Evolutionary conservation across 2,329 filamentous ascomycete species (phyloP).

Genomic region (Chaetomium strumarium): DNA sequence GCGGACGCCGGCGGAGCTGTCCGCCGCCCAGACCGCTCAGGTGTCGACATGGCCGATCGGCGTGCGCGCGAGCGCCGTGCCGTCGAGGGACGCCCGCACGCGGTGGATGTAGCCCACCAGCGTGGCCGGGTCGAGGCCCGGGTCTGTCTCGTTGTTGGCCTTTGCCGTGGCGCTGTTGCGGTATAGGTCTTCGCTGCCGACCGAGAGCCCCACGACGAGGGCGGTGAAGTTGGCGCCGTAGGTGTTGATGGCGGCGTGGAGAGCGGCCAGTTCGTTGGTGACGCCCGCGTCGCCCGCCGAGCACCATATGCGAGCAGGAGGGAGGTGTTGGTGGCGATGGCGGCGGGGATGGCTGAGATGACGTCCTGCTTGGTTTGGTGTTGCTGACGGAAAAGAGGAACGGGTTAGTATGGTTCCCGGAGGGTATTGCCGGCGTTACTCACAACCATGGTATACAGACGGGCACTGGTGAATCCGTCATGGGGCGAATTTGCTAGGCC

Average conservation of each 20-base stretch:
- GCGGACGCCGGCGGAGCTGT: not conserved
- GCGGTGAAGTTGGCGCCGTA: constrained; percentile 62
- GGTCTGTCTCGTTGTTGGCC: not conserved
- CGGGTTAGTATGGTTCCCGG: not conserved
- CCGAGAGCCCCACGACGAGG: constrained; percentile 79
- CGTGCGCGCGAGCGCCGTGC: not conserved
- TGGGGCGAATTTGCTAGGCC: constrained; percentile 57
- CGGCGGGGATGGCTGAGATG: constrained; percentile 72
- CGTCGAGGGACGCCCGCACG: not conserved
- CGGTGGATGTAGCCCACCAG: not conserved
- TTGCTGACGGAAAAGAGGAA: constrained; percentile 43
- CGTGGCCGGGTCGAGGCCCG: not conserved
- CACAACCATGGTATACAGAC: constrained; percentile 69
- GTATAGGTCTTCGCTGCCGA: constrained; percentile 10
- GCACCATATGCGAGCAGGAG: constrained; percentile 78
- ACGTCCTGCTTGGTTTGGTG: constrained; percentile 56
- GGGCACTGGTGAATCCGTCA: constrained; percentile 56
- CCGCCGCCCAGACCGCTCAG: not conserved
- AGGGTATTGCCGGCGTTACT: constrained; percentile 19
- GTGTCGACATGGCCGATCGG: constrained; percentile 1
- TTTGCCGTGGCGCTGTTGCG: not conserved
- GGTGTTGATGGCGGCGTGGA: constrained; percentile 60
- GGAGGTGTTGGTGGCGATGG: constrained; percentile 70
- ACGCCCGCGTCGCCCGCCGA: constrained; percentile 60
- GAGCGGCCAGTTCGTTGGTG: constrained; percentile 66